These are phyloP conservation scores for Verticillium zaregamsianum DNA, from an alignment of 2,329 filamentous ascomycete species.

Conservation along the genomic window DNA sequence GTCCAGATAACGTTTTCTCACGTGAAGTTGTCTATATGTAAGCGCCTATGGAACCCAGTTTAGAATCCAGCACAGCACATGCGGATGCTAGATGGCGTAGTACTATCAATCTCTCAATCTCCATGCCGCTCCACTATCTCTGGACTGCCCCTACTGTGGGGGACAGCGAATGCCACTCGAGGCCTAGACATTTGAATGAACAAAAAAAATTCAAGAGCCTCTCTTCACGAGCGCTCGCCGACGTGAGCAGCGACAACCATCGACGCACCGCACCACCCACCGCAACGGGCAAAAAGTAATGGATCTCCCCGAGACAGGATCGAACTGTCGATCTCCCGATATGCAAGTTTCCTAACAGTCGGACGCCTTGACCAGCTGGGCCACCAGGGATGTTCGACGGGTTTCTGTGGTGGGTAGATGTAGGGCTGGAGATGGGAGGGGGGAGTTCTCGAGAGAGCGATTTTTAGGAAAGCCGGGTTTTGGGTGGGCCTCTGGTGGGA, in stretches of 20 bases:
- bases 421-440: not conserved
- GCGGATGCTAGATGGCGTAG: too few relatives aligned
- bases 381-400: not conserved
- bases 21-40: too few relatives aligned
- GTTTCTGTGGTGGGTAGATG: not conserved
- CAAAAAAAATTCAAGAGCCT: too few relatives aligned
- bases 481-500: not conserved
- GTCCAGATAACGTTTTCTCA: too few relatives aligned
- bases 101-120: too few relatives aligned
- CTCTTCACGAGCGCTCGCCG: too few relatives aligned
- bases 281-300: not conserved
- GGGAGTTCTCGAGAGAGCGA: not conserved
- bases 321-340: not conserved
- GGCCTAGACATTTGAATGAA: too few relatives aligned
- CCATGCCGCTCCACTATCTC: too few relatives aligned
- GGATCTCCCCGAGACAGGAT: not conserved
- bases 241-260: not conserved
- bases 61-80: too few relatives aligned
- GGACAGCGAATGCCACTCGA: too few relatives aligned
- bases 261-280: not conserved
- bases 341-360: not conserved
- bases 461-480: not conserved
- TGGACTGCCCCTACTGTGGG: too few relatives aligned
- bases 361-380: not conserved
- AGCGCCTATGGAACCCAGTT: too few relatives aligned